A percentile compares a stretch with the other conserved stretches of the same genome.
Conservation (phyloP, 2,329 filamentous ascomycete genomes). For the Ceratocystis lukuohia region DNA sequence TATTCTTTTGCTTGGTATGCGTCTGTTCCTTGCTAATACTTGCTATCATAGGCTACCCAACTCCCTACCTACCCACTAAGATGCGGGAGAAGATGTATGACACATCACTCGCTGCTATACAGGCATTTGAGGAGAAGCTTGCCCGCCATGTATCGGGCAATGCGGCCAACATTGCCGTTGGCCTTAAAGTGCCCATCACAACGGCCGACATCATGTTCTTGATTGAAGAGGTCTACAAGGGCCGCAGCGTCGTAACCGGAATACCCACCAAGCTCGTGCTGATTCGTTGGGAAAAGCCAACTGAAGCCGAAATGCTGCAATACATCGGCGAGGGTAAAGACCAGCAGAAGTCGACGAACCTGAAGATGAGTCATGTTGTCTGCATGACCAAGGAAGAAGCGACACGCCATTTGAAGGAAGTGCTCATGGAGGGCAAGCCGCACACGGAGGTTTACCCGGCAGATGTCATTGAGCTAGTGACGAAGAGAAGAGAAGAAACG, state of each 20-base stretch:
- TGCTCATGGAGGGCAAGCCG: conserved; percentile 55
- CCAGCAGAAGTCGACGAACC: conserved; percentile 63
- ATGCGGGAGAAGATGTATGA: conserved; percentile 87
- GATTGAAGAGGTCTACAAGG: conserved; percentile 76
- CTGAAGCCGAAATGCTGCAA: conserved; percentile 39
- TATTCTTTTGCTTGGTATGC: neutral
- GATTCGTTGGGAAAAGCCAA: conserved; percentile 63
- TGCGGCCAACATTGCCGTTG: conserved; percentile 39
- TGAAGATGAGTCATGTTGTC: conserved; percentile 60
- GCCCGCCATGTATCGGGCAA: conserved; percentile 32
- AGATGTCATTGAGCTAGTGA: conserved; percentile 53
- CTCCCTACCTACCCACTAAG: conserved; percentile 70
- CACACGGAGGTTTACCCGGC: conserved; percentile 62
- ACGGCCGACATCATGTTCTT: conserved; percentile 74
- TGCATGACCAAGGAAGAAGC: conserved; percentile 92
- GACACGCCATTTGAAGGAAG: conserved; percentile 60
- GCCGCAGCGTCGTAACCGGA: conserved; percentile 70
- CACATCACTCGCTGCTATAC: conserved; percentile 59
- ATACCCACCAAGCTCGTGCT: conserved; percentile 66
- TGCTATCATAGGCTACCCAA: conserved; percentile 54
- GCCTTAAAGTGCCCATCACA: conserved; percentile 67
- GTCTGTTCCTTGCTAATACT: conserved; percentile 9
- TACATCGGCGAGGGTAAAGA: conserved; percentile 49
- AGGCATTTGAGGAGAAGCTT: conserved; percentile 66
- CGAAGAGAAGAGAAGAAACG: conserved; percentile 54